Evolutionary conservation across 805 yeast species (phyloP).

Genomic region (Candida adriatica): DNA sequence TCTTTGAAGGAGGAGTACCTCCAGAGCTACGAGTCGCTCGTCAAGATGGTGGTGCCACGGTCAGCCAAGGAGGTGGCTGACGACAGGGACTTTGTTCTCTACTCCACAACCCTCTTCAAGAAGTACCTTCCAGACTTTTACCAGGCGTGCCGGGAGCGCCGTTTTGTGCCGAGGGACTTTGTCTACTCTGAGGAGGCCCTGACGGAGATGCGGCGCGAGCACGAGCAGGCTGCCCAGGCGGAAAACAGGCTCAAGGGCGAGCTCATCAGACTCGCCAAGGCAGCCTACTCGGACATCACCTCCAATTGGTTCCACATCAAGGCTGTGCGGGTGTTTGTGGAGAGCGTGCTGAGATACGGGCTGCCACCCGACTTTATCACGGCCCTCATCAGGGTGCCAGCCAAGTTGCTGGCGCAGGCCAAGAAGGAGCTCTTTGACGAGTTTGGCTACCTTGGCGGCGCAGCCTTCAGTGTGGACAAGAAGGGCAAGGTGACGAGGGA

Average conservation of each 20-base stretch:
- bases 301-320: slow-evolving; percentile 89
- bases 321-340: slow-evolving; percentile 82
- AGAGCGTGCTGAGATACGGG: slow-evolving; percentile 91
- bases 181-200: slow-evolving; percentile 73
- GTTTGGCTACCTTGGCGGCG: slow-evolving; percentile 89
- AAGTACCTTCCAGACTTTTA: slow-evolving; percentile 68
- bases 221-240: slow-evolving; percentile 61
- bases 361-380: slow-evolving; percentile 86
- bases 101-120: slow-evolving; percentile 77
- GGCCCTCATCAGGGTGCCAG: slow-evolving; percentile 39
- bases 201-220: slow-evolving; percentile 71
- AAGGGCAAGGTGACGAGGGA: slow-evolving; percentile 62
- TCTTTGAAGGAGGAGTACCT: slow-evolving; percentile 52
- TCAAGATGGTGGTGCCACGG: slow-evolving; percentile 86
- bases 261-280: slow-evolving; percentile 70
- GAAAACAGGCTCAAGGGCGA: slow-evolving; percentile 74
- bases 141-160: slow-evolving; percentile 68
- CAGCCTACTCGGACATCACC: slow-evolving; percentile 85
- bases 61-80: slow-evolving; percentile 63
- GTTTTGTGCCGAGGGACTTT: slow-evolving; percentile 91
- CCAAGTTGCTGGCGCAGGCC: slow-evolving; percentile 42
- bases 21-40: slow-evolving; percentile 65
- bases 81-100: slow-evolving; percentile 71
- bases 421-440: slow-evolving; percentile 64
- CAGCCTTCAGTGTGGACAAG: slow-evolving; percentile 66